Evolutionary conservation across 176 grass and related monocot genomes (phyloP), one percentile per base, ranked within the genome.

Genomic region (Ensete ventricosum): DNA sequence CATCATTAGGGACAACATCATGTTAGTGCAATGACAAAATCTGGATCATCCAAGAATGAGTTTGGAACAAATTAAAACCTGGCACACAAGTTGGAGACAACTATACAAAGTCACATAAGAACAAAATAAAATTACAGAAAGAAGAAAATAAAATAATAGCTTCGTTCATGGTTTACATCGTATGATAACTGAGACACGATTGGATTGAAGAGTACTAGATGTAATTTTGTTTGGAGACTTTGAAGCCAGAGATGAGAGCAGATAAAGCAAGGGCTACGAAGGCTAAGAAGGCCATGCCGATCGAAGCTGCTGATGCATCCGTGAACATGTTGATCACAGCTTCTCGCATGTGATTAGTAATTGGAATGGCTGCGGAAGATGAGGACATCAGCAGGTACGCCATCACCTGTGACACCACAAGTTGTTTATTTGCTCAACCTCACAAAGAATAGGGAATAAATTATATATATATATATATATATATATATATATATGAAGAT

Each of bases 221-320:
- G 54, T 94, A 91, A 6, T 86, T 81, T 63, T 94, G 90, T 67
- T 85, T 99, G 74, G 86, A 83, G 55, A 99, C 43, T 68, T 84
- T 93, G 81, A 89, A 99, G 43, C 95, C 95, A 1, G 95, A 99
- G 65, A 91, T 29, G 14, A 99, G 72, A 24, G 95, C 84, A 4
- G 88, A 89, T 57, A 89, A 68, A 0, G 90, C 95, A 49, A 99
- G 86, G 19, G 88, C 87, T 19, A 99, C 9, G 71, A 94, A 99
- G 27, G 95, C 90, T 9, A 94, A 80, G 78, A 99, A 99, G 1
- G 90, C 84, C 90, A 99, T 94, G 88, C 95, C 89, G 70, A 99
- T 94, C 13, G 95, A 89, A 24, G 90, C 95, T 8, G 88, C 72
- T 14, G 95, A 99, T 1, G 90, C 87, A 78, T 99, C 90, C 0